A percentile compares a stretch with the other conserved stretches of the same genome.
phyloP scores from a whole-genome alignment of 306 rosid genomes.

The Fragaria iinumae region DNA sequence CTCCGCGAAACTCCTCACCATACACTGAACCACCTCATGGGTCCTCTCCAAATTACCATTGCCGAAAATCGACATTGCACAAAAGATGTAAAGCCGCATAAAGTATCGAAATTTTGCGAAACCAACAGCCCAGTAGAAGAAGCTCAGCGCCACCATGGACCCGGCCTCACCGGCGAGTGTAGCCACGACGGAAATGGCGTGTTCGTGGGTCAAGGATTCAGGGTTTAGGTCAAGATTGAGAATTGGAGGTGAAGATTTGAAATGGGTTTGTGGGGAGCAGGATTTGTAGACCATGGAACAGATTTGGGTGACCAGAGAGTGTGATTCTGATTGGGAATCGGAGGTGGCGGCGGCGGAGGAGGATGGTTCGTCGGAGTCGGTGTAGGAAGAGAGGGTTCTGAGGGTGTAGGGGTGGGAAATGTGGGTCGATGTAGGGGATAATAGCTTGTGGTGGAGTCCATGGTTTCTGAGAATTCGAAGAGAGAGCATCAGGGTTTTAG shows the following conservation, averaged over 20 bases:
- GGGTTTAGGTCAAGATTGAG: conserved; percentile 49
- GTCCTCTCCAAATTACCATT: conserved; percentile 65
- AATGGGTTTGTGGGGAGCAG: conserved; percentile 41
- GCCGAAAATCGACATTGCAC: conserved; percentile 49
- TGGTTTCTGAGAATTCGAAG: conserved; percentile 39
- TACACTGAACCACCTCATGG: conserved; percentile 61
- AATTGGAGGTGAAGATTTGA: conserved; percentile 40
- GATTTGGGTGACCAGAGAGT: conserved; percentile 43
- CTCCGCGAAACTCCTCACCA: conserved; percentile 63
- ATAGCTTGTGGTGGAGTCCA: conserved; percentile 34
- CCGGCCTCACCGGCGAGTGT: conserved; percentile 71
- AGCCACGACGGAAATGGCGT: conserved; percentile 60
- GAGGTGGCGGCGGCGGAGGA: conserved; percentile 26
- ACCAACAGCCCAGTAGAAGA: conserved; percentile 70
- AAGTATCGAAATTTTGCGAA: conserved; percentile 59
- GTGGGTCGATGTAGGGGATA: conserved; percentile 11
- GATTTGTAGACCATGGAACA: conserved; percentile 64
- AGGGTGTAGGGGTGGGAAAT: conserved; percentile 12
- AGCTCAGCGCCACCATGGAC: conserved; percentile 70
- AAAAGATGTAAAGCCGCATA: conserved; percentile 65
- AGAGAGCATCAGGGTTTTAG: conserved; percentile 36
- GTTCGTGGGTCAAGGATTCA: conserved; percentile 58
- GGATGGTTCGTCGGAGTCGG: neutral
- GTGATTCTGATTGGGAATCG: conserved; percentile 28
- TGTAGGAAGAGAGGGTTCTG: conserved; percentile 30